These are phyloP conservation scores for Ulota crispa DNA, from an alignment of 225 moss, liverwort and hornwort species.

Conservation along the genomic window DNA sequence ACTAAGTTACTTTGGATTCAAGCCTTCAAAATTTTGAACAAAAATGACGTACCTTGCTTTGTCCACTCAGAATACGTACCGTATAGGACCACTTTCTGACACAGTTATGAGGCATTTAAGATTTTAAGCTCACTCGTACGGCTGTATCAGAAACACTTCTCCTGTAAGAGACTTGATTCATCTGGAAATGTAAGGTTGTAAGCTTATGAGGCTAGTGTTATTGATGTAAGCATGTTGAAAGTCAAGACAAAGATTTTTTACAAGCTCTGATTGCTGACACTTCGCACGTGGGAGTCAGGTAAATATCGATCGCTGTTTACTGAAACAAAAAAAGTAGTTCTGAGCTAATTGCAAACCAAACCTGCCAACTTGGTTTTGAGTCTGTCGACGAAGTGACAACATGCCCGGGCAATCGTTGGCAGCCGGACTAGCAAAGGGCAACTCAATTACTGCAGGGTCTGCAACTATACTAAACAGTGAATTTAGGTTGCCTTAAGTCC, in stretches of 20 bases:
- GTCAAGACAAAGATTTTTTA: constrained; percentile 38
- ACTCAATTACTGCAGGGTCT: background rate
- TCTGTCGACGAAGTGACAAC: background rate
- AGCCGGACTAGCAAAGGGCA: background rate
- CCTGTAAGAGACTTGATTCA: constrained; percentile 19
- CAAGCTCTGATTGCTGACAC: constrained; percentile 25
- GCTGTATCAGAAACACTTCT: constrained; percentile 13
- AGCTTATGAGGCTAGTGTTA: background rate
- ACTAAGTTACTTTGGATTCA: background rate
- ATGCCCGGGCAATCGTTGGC: background rate
- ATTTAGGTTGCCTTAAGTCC: too few species aligned
- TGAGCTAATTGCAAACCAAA: background rate
- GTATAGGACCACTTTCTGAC: constrained; percentile 16
- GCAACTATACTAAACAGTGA: background rate
- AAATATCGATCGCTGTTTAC: background rate
- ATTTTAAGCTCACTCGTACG: constrained; percentile 28
- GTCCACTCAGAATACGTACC: background rate
- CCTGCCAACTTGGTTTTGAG: background rate
- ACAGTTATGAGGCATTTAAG: constrained; percentile 12
- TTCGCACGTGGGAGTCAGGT: constrained; percentile 9
- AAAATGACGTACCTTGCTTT: background rate
- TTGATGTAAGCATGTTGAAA: constrained; percentile 16
- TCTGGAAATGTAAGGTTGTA: constrained; percentile 5
- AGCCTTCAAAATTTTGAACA: background rate
- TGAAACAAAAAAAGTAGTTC: constrained; percentile 4